Percentiles rank a stretch among this genome's conserved stretches.
phyloP scores from a whole-genome alignment of 2,329 filamentous ascomycete species.

The Exophiala sideris region DNA sequence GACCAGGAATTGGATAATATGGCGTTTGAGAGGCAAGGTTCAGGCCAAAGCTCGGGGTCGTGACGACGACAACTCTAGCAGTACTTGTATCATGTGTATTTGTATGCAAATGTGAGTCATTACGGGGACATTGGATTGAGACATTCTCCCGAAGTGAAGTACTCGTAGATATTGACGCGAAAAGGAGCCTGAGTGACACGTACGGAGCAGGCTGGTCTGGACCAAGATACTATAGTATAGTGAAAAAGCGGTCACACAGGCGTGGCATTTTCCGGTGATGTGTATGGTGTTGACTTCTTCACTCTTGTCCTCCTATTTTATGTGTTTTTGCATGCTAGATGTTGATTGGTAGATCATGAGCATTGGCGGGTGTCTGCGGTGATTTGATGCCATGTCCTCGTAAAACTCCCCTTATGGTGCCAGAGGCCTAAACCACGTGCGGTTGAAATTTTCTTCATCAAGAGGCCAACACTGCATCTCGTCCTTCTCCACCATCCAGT shows the following conservation, averaged over 20 bases:
- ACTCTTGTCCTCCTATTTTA: neutral
- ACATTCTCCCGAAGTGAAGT: too few species aligned
- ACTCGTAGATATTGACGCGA: too few species aligned
- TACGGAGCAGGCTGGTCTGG: neutral
- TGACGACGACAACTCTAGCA: slow-evolving; percentile 2
- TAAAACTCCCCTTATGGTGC: neutral
- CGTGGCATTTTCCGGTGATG: neutral
- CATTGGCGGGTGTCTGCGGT: neutral
- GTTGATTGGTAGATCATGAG: neutral
- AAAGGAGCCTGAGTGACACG: too few species aligned
- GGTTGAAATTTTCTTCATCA: slow-evolving; percentile 8
- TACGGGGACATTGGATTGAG: neutral
- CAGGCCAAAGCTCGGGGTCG: slow-evolving; percentile 16
- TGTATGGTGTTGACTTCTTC: neutral
- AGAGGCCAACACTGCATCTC: neutral
- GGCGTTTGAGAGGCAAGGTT: slow-evolving; percentile 17
- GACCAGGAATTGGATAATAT: slow-evolving; percentile 21
- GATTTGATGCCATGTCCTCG: neutral
- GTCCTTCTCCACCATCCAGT: neutral
- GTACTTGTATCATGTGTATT: slow-evolving; percentile 10
- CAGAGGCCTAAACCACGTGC: slow-evolving; percentile 3
- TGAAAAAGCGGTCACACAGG: neutral
- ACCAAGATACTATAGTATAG: neutral
- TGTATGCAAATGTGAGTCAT: slow-evolving; percentile 1
- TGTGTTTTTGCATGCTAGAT: neutral